These are phyloP conservation scores for Phyllosticta citrichinensis DNA, from an alignment of 2,329 filamentous ascomycete genomes.

Conservation along the genomic window DNA sequence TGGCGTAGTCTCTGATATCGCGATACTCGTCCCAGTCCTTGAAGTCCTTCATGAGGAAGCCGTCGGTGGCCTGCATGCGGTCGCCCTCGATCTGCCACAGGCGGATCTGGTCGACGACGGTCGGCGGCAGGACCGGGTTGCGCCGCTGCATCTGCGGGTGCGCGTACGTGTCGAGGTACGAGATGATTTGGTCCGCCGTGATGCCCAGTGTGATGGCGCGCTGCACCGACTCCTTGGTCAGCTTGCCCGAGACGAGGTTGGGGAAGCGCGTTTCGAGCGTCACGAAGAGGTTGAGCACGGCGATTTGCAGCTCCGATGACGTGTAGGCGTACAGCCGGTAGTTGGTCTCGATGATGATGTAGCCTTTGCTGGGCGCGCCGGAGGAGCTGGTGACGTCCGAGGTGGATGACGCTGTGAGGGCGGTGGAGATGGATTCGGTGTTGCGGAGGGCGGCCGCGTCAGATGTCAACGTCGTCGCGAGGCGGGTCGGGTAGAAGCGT, in stretches of 20 bases:
- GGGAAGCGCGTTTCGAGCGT: constrained; percentile 84
- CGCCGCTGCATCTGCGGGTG: constrained; percentile 84
- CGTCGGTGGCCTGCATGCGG: constrained; percentile 72
- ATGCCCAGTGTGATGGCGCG: constrained; percentile 83
- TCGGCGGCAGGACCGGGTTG: constrained; percentile 74
- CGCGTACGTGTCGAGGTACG: constrained; percentile 82
- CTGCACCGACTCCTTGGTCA: constrained; percentile 81
- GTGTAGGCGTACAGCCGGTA: constrained; percentile 98
- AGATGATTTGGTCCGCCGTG: constrained; percentile 89
- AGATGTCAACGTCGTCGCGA: constrained; percentile 84
- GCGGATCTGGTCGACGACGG: constrained; percentile 92
- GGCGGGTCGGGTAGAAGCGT: constrained; percentile 76
- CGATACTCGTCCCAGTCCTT: constrained; percentile 59
- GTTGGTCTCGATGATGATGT: constrained; percentile 95
- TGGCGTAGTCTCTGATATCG: constrained; percentile 63
- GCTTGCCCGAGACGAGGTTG: constrained; percentile 84
- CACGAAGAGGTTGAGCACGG: constrained; percentile 82
- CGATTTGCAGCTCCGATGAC: constrained; percentile 84
- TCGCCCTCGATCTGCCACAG: constrained; percentile 98
- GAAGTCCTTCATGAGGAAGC: constrained; percentile 88
- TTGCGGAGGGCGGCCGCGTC: constrained; percentile 63
- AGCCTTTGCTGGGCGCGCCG: constrained; percentile 49
- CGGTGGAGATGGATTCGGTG: constrained; percentile 58
- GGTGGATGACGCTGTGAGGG: constrained; percentile 36
- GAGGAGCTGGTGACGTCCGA: constrained; percentile 49